Conservation (phyloP, 139 green algal genomes). For the Diplosphaera chodatii region DNA sequence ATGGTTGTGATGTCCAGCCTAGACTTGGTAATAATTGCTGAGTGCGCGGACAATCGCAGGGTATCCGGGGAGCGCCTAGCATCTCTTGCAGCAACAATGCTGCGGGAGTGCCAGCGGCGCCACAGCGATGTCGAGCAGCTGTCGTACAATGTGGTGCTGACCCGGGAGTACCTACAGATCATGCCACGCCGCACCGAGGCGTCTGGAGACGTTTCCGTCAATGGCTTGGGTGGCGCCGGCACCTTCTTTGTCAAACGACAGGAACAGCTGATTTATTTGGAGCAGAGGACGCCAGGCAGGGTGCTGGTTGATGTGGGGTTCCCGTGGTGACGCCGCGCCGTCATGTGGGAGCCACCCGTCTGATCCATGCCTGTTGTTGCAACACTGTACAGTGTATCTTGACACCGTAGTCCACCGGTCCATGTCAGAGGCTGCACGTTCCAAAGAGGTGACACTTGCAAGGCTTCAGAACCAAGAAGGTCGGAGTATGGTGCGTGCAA, state of each 20-base stretch:
- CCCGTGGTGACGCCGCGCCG: slow-evolving; percentile 22
- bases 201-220: slow-evolving; percentile 43
- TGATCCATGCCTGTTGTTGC: too few relatives aligned
- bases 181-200: slow-evolving; percentile 40
- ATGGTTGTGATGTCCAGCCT: neutral
- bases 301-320: slow-evolving; percentile 42
- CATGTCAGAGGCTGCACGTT: too few relatives aligned
- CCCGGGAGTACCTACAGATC: slow-evolving; percentile 35
- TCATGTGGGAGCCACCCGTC: too few relatives aligned
- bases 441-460: too few relatives aligned
- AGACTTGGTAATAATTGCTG: too few relatives aligned
- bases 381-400: too few relatives aligned
- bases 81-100: neutral
- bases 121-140: neutral
- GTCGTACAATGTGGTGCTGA: slow-evolving; percentile 53
- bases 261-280: slow-evolving; percentile 46
- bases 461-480: too few relatives aligned
- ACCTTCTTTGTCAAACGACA: slow-evolving; percentile 56
- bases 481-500: too few relatives aligned
- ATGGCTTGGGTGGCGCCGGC: slow-evolving; percentile 73
- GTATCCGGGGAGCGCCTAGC: neutral
- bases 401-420: too few relatives aligned
- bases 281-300: slow-evolving; percentile 17
- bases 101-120: neutral
- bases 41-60: too few relatives aligned